Evolutionary conservation across 2,329 filamentous ascomycete genomes (phyloP).

Genomic region (Graphilbum ipis-grandicollis): DNA sequence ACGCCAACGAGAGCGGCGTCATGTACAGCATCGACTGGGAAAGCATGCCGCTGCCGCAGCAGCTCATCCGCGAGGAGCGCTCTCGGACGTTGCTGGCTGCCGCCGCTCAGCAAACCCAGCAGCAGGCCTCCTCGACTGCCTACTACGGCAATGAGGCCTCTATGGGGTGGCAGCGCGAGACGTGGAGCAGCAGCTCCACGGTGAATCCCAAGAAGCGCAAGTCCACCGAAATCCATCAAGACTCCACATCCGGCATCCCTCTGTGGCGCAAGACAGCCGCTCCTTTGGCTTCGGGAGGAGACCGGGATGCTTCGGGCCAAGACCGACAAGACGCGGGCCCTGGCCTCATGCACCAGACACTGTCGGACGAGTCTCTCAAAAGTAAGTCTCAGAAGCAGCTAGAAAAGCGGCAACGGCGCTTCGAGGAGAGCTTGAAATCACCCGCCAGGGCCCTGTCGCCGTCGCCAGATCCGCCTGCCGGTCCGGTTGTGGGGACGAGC

Average conservation of each 20-base stretch:
- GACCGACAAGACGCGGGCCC: slow-evolving; percentile 9
- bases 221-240: slow-evolving; percentile 41
- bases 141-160: neutral
- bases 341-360: no score
- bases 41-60: slow-evolving; percentile 65
- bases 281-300: slow-evolving; percentile 53
- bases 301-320: slow-evolving; percentile 47
- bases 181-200: slow-evolving; percentile 7
- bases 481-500: slow-evolving; percentile 73
- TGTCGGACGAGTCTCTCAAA: slow-evolving; percentile 21
- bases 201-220: slow-evolving; percentile 59
- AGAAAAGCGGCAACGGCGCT: slow-evolving; percentile 80
- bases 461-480: slow-evolving; percentile 32
- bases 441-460: slow-evolving; percentile 33
- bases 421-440: slow-evolving; percentile 49
- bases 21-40: slow-evolving; percentile 71
- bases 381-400: slow-evolving; percentile 84
- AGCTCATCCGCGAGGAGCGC: slow-evolving; percentile 60
- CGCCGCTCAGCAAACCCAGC: slow-evolving; percentile 1
- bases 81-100: slow-evolving; percentile 11
- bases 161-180: neutral
- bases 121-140: slow-evolving; percentile 1
- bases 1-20: slow-evolving; percentile 56
- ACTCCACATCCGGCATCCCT: slow-evolving; percentile 29
- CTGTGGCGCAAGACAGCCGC: slow-evolving; percentile 54